These are phyloP conservation scores for Dryas alaskensis DNA, from an alignment of 306 rosid species.

Conservation along the genomic window DNA sequence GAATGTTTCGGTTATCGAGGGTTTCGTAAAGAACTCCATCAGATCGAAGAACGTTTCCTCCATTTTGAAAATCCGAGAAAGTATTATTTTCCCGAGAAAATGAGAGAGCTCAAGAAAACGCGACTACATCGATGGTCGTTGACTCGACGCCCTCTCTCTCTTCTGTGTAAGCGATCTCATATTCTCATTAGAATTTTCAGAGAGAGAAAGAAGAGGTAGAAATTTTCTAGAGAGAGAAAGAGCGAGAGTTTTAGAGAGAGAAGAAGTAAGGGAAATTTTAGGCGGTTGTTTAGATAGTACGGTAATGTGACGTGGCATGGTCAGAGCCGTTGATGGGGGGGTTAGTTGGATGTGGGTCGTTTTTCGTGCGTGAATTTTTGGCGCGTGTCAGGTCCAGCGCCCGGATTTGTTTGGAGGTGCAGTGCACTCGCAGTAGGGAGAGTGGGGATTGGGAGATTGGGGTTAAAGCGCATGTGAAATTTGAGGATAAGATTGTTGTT, in stretches of 20 bases:
- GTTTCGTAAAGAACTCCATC: conserved; percentile 67
- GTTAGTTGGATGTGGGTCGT: not conserved
- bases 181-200: not conserved
- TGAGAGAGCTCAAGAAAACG: conserved; percentile 5
- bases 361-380: not conserved
- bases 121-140: conserved; percentile 8
- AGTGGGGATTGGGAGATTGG: not conserved
- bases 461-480: not conserved
- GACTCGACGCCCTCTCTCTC: not conserved
- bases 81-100: conserved; percentile 6
- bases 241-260: not conserved
- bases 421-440: not conserved
- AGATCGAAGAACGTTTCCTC: conserved; percentile 73
- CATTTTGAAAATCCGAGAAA: conserved; percentile 32
- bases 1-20: conserved; percentile 83
- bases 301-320: conserved; percentile 32
- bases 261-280: not conserved
- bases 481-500: conserved; percentile 1
- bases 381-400: not conserved
- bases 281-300: conserved; percentile 4
- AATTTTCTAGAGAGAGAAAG: too few species aligned
- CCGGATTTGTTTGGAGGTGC: not conserved
- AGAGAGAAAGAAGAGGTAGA: not conserved
- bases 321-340: conserved; percentile 30
- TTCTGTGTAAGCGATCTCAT: not conserved